Evolutionary conservation across 2,329 filamentous ascomycete genomes (phyloP).

Genomic region (Drechslera avenae): DNA sequence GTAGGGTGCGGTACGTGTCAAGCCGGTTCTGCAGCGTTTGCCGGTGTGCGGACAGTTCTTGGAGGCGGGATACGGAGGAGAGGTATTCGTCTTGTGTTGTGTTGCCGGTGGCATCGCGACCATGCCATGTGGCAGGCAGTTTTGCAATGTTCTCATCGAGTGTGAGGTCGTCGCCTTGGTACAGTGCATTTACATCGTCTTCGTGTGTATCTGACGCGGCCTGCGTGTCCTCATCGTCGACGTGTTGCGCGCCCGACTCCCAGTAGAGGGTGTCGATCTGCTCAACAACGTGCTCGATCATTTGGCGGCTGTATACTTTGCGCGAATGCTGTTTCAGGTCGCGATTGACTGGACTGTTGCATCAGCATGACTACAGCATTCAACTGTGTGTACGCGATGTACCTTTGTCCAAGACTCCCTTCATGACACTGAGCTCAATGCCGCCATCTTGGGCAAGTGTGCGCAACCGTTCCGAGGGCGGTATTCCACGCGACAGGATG

Average conservation of each 20-base stretch:
- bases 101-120: constrained; percentile 15
- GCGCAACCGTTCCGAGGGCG: constrained; percentile 61
- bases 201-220: constrained; percentile 46
- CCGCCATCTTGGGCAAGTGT: constrained; percentile 55
- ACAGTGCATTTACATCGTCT: constrained; percentile 46
- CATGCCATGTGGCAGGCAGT: constrained; percentile 30
- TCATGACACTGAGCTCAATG: constrained; percentile 54
- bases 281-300: constrained; percentile 73
- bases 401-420: constrained; percentile 60
- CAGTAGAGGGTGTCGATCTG: constrained; percentile 72
- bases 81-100: constrained; percentile 42
- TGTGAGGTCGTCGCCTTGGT: constrained; percentile 39
- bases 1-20: constrained; percentile 56
- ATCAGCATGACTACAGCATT: not conserved
- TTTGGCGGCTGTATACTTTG: constrained; percentile 69
- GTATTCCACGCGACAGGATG: constrained; percentile 64
- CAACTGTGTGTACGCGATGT: not conserved
- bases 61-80: constrained; percentile 53
- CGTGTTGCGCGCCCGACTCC: constrained; percentile 50
- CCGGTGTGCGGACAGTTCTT: constrained; percentile 56
- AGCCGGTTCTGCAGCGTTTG: constrained; percentile 55
- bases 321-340: constrained; percentile 67
- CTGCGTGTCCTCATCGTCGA: constrained; percentile 25
- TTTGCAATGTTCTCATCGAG: constrained; percentile 43
- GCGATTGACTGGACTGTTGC: constrained; percentile 61